Evolutionary conservation across 768 basidiomycete genomes (phyloP), one percentile per base, ranked within the genome.

Genomic region (Trametes maxima): DNA sequence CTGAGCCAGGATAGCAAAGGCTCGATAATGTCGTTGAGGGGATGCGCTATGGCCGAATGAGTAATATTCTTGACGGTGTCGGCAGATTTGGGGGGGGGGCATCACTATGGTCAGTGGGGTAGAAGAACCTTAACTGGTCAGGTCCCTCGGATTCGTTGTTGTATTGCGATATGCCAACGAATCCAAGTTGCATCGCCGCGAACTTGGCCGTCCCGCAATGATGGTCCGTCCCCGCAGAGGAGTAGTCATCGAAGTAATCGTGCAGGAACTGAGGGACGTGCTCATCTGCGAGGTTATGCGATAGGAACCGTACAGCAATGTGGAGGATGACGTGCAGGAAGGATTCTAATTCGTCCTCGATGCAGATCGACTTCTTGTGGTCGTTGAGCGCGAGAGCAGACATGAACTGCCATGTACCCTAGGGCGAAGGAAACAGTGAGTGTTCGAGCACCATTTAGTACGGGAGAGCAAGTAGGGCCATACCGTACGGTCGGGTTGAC

Each of bases 271-370:
- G 54, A n/a, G 52, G 63, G 1, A 52, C 65, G 24, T 42, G 22
- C 1, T 13, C 5, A 24, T 66, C 56, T 7, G 54, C 58, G 40
- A 57, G 58, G 56, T 51, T 69, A 47, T 49, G 37, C 2, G 39
- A 58, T 11, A 66, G 63, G 21, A 54, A 37, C 19, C 65, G 62
- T 48, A 69, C 57, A 33, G 51, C 50, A n/a, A 24, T 13, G 21
- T 50, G 50, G 8, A 61, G 24, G 17, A 50, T 22, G 37, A 55
- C 40, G 17, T 61, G 60, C 33, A 61, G 43, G 46, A 61, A 43
- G 13, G 60, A 61, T 21, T 61, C 60, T 33, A 61, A 39, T 28
- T 61, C 60, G 42, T 61, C 57, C 17, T 43, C 50, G 4, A 59
- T n/a, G 11, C 39, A 14, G 28, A 61, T 55, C 2, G 22, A 11